These are phyloP conservation scores for Metschnikowia dekortorum DNA, from an alignment of 805 yeast species.

Conservation along the genomic window DNA sequence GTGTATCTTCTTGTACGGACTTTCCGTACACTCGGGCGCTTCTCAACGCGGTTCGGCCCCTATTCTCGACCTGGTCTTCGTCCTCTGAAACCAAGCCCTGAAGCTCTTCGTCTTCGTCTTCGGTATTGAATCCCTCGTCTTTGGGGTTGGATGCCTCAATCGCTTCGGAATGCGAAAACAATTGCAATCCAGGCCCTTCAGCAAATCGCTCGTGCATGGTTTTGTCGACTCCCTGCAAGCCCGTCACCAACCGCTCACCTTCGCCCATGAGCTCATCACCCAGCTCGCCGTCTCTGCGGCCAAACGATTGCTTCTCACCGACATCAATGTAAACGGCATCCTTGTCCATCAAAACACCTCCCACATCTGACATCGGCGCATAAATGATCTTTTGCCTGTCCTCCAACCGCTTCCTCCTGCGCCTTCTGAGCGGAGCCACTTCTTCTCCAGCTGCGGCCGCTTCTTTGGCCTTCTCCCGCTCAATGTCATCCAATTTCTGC, in stretches of 20 bases:
- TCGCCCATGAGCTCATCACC: slow-evolving; percentile 69
- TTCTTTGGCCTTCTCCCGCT: slow-evolving; percentile 64
- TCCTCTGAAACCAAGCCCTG: slow-evolving; percentile 27
- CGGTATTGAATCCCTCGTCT: slow-evolving; percentile 23
- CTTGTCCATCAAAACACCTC: slow-evolving; percentile 93
- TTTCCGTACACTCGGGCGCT: slow-evolving; percentile 51
- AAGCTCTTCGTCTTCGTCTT: slow-evolving; percentile 37
- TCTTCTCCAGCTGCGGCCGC: slow-evolving; percentile 60
- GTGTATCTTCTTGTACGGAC: slow-evolving; percentile 45
- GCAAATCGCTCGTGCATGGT: slow-evolving; percentile 54
- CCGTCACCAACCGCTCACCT: slow-evolving; percentile 83
- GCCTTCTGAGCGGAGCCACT: slow-evolving; percentile 43
- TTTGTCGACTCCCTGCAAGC: slow-evolving; percentile 65
- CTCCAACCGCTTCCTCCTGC: slow-evolving; percentile 84
- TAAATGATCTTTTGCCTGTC: slow-evolving; percentile 91
- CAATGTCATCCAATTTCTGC: slow-evolving; percentile 76
- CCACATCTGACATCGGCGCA: slow-evolving; percentile 99
- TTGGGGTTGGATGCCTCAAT: slow-evolving; percentile 29
- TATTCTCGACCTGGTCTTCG: slow-evolving; percentile 33
- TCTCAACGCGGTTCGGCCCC: slow-evolving; percentile 67
- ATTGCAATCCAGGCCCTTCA: slow-evolving; percentile 65
- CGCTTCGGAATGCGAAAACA: slow-evolving; percentile 62
- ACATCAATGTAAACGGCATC: slow-evolving; percentile 96
- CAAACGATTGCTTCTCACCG: slow-evolving; percentile 51
- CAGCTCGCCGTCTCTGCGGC: slow-evolving; percentile 18